phyloP scores from a whole-genome alignment of 371 early-diverging fungal species.

The Thermomucor indicae-seudaticae region DNA sequence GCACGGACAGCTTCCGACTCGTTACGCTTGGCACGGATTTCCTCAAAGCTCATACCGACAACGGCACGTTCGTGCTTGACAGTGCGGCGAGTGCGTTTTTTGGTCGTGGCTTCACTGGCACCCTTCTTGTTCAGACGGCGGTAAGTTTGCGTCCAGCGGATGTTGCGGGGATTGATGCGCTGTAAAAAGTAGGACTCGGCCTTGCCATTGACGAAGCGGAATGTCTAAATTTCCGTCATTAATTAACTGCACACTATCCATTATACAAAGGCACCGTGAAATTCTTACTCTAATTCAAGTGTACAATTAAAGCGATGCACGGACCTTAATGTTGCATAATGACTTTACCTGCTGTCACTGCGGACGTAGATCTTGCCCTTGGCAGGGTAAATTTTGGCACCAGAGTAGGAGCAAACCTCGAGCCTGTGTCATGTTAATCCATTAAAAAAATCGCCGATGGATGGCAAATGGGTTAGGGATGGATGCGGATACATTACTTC shows the following conservation, averaged over 20 bases:
- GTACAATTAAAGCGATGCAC: no score
- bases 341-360: conserved; percentile 80
- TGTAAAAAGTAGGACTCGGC: conserved; percentile 93
- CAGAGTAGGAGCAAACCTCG: conserved; percentile 94
- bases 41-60: conserved; percentile 93
- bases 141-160: conserved; percentile 96
- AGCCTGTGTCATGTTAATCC: no score
- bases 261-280: no score
- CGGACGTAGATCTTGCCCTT: conserved; percentile 93
- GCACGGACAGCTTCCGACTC: conserved; percentile 94
- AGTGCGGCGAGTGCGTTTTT: conserved; percentile 92
- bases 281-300: no score
- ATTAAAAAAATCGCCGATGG: no score
- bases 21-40: conserved; percentile 93
- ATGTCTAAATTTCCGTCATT: no score
- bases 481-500: no score
- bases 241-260: no score
- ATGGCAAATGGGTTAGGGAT: no score
- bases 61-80: conserved; percentile 97
- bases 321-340: no score
- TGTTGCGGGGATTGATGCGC: conserved; percentile 95
- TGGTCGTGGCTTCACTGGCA: conserved; percentile 90
- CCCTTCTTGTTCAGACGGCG: conserved; percentile 99
- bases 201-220: conserved; percentile 96
- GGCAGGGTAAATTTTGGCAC: conserved; percentile 98